These are phyloP conservation scores for Rhexocercosporidium sp. DNA, from an alignment of 2,329 filamentous ascomycete species.

Conservation along the genomic window DNA sequence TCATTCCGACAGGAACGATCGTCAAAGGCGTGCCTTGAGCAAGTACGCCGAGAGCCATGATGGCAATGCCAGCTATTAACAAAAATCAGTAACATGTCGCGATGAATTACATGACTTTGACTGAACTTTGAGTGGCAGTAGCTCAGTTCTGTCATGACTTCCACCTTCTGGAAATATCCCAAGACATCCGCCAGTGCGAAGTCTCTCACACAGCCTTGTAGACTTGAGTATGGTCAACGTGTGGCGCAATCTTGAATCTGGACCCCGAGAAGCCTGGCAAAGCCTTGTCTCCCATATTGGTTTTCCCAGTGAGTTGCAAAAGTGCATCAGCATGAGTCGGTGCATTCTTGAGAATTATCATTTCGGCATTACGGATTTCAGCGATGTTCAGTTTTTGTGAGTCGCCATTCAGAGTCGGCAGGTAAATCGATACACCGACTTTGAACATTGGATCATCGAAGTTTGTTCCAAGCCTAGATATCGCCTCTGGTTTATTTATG, in stretches of 20 bases:
- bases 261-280: constrained; percentile 56
- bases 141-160: constrained; percentile 90
- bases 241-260: constrained; percentile 85
- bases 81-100: no score
- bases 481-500: neutral
- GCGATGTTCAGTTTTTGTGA: constrained; percentile 26
- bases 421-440: constrained; percentile 25
- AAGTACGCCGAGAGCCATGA: constrained; percentile 73
- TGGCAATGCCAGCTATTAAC: constrained; percentile 26
- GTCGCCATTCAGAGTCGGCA: constrained; percentile 26
- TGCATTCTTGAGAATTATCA: constrained; percentile 15
- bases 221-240: constrained; percentile 91
- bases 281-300: neutral
- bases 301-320: constrained; percentile 12
- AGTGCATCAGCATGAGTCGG: constrained; percentile 10
- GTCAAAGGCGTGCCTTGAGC: constrained; percentile 83
- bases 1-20: constrained; percentile 96
- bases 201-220: constrained; percentile 88
- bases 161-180: constrained; percentile 97
- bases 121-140: constrained; percentile 78
- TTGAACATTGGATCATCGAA: constrained; percentile 21
- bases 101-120: no score
- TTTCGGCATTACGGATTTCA: constrained; percentile 15
- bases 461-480: constrained; percentile 25
- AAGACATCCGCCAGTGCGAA: constrained; percentile 83